Evolutionary conservation across 352 stramenopile genomes (phyloP).

Genomic region (Pythium rhizo-oryzae): DNA sequence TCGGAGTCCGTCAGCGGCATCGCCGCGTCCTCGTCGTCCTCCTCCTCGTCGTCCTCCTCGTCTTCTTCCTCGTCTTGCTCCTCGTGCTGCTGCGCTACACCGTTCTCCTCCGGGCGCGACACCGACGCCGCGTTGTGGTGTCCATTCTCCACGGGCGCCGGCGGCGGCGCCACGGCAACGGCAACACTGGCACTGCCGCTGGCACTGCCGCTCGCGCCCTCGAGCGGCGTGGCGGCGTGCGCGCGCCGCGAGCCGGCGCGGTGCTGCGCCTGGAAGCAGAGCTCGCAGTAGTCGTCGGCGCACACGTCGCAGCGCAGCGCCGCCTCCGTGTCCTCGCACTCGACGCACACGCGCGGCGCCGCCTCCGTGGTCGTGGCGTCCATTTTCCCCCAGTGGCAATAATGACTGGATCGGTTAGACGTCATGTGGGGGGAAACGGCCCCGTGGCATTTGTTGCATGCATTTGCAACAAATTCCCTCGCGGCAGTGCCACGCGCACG

Average conservation of each 20-base stretch:
- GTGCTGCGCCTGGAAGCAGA: constrained; percentile 83
- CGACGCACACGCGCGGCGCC: constrained; percentile 57
- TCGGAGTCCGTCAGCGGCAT: constrained; percentile 1
- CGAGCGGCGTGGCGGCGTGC: constrained; percentile 34
- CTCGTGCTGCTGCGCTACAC: neutral
- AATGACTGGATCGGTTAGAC: neutral
- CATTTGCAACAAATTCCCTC: constrained; percentile 3
- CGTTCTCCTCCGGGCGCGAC: neutral
- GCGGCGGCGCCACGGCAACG: too few species aligned
- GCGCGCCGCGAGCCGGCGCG: constrained; percentile 76
- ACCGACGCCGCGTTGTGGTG: neutral
- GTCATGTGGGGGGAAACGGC: neutral
- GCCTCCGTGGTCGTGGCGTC: neutral
- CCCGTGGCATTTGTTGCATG: neutral
- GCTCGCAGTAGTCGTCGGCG: constrained; percentile 83
- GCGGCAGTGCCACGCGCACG: neutral
- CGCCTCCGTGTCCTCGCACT: constrained; percentile 66
- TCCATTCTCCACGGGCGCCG: neutral
- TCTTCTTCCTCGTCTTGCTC: neutral
- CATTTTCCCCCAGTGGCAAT: too few species aligned
- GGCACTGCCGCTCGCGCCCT: too few species aligned
- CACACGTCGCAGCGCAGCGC: constrained; percentile 86
- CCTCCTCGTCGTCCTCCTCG: neutral
- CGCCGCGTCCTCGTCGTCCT: constrained; percentile 12
- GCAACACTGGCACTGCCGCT: too few species aligned